phyloP scores from a whole-genome alignment of 345 rosid genomes.

The Brassica cretica region DNA sequence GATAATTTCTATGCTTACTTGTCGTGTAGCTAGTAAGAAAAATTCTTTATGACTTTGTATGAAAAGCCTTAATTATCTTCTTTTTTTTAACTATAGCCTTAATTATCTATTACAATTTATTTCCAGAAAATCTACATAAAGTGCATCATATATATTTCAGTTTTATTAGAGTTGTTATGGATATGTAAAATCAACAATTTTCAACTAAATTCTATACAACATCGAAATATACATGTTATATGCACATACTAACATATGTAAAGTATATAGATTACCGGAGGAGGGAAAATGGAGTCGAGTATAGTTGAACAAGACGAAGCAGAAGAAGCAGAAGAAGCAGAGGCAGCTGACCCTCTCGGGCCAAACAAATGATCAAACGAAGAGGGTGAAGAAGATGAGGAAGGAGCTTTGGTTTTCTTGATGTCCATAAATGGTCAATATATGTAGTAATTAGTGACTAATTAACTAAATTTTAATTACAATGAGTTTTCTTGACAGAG shows the following conservation, averaged over 20 bases:
- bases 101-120: not conserved
- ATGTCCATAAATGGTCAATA: slow-evolving; percentile 21
- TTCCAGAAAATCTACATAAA: slow-evolving; percentile 16
- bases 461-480: not conserved
- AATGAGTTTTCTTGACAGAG: not conserved
- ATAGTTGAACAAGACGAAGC: slow-evolving; percentile 38
- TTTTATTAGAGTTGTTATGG: not conserved
- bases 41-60: slow-evolving; percentile 12
- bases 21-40: slow-evolving; percentile 31
- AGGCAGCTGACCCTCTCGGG: slow-evolving; percentile 29
- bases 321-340: slow-evolving; percentile 34
- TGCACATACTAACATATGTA: slow-evolving; percentile 11
- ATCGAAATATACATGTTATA: not conserved
- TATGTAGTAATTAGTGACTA: not conserved
- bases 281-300: slow-evolving; percentile 43
- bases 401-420: slow-evolving; percentile 27
- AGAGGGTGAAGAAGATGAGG: slow-evolving; percentile 21
- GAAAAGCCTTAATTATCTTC: slow-evolving; percentile 24
- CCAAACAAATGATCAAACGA: slow-evolving; percentile 37
- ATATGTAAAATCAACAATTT: slow-evolving; percentile 13
- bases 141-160: not conserved
- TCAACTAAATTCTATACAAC: not conserved
- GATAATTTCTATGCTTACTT: slow-evolving; percentile 21
- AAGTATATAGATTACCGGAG: slow-evolving; percentile 26
- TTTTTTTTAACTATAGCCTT: slow-evolving; percentile 9